Evolutionary conservation across 2,329 filamentous ascomycete species (phyloP), one percentile per base, ranked within the genome.

Genomic region (Neodidymelliopsis sp.): DNA sequence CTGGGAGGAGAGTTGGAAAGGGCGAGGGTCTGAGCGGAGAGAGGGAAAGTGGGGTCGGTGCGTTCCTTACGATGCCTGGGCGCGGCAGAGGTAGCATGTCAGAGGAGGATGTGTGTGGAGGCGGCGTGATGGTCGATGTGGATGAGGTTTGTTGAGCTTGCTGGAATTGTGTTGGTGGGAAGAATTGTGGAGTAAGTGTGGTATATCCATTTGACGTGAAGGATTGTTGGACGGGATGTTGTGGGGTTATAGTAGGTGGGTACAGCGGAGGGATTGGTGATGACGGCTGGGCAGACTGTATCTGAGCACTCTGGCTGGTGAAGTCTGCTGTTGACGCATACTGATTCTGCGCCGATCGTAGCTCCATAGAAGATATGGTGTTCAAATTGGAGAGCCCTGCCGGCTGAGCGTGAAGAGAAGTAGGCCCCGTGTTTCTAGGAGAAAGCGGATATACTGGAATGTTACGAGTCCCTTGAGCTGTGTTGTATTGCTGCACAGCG

Each of bases 1-100:
- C 50, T 4, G 56, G 46, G 8, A 33, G 38, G 10, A 57, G 31
- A 6, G 53, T 45, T 6, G 52, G 37, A 23, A 59, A 36, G 2
- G 58, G 49, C 0, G 54, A 56, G 3, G 47, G 19, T 10, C 43
- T 49, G 19, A 42, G 23, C 16, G 37, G 41, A 28, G 25, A 12
- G 30, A 43, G 31, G 10, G 18, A 34, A 11, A 55, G 33, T 6
- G 56, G 50, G 4, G 49, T 30, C 2, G 62, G 52, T 2, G 53
- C 51, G 12, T 49, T 53, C 27, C 62, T 59, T 23, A 54, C 37
- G 4, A 65, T 60, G n/a, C 55, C 18, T 7, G 40, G 12, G 5
- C 29, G 35, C 6, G 36, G 49, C 6, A 43, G 45, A 13, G 54
- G 49, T 5, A 39, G 38, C 27, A 42, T 40, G 9, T 16, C n/a